Conservation (phyloP, 2,329 filamentous ascomycete genomes). For the Trichoderma atrobrunneum region DNA sequence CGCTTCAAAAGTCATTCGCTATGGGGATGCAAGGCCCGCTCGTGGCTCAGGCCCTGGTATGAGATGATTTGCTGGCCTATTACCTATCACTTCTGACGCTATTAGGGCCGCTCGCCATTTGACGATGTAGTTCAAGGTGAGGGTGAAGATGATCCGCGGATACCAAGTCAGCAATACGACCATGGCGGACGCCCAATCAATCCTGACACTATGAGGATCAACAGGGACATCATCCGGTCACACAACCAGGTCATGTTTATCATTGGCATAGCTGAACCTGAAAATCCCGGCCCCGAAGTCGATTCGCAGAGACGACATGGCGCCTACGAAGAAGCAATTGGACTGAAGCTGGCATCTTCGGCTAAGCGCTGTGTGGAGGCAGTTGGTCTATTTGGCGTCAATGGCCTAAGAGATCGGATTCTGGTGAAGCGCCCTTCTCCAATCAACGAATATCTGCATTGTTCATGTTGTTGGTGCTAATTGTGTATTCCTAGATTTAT, state of each 20-base stretch:
- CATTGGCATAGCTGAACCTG: conserved; percentile 60
- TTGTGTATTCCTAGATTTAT: conserved; percentile 44
- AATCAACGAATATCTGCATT: background rate
- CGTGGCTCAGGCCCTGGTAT: conserved; percentile 55
- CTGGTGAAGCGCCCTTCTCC: conserved; percentile 37
- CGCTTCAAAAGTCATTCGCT: conserved; percentile 21
- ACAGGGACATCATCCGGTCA: conserved; percentile 55
- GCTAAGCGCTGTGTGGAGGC: conserved; percentile 36
- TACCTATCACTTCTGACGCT: background rate
- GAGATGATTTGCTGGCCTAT: conserved; percentile 22
- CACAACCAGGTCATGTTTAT: conserved; percentile 64
- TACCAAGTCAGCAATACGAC: conserved; percentile 51
- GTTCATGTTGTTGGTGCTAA: background rate
- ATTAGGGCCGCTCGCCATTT: conserved; percentile 58
- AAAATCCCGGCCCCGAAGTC: conserved; percentile 43
- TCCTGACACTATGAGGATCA: conserved; percentile 52
- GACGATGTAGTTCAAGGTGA: conserved; percentile 54
- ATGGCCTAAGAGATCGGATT: conserved; percentile 53
- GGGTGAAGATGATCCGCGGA: conserved; percentile 41
- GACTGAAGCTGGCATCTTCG: conserved; percentile 38
- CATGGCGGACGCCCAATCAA: conserved; percentile 56
- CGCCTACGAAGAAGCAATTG: conserved; percentile 47
- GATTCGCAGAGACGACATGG: conserved; percentile 44
- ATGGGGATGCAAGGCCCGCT: conserved; percentile 57
- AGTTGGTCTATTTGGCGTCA: conserved; percentile 50